Percentiles rank a stretch among this genome's conserved stretches.
These are phyloP conservation scores for Cystobasidiaceae sp. DNA, from an alignment of 1,284 basidiomycete species.

Conservation along the genomic window DNA sequence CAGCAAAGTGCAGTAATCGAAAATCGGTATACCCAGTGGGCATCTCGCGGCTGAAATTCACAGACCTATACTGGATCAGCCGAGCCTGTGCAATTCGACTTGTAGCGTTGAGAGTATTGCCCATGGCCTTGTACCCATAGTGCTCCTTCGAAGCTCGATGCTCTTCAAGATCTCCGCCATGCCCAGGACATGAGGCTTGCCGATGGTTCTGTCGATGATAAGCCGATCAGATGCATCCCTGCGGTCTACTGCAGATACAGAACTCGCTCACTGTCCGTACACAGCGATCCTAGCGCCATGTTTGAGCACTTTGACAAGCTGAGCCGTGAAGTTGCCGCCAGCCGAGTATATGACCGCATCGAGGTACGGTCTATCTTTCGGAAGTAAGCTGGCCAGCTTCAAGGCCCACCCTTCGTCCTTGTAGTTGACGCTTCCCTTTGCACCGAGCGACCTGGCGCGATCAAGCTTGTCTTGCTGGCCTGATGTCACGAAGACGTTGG, in stretches of 20 bases:
- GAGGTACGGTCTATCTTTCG: slow-evolving; percentile 51
- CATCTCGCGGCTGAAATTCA: too few species aligned
- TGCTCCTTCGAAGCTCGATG: slow-evolving; percentile 64
- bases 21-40: too few species aligned
- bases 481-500: slow-evolving; percentile 77
- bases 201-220: slow-evolving; percentile 58
- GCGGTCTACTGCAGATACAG: slow-evolving; percentile 60
- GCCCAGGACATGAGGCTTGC: slow-evolving; percentile 58
- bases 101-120: too few species aligned
- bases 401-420: slow-evolving; percentile 64
- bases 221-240: background rate
- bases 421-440: slow-evolving; percentile 70
- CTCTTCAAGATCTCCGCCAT: slow-evolving; percentile 77
- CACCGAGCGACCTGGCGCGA: slow-evolving; percentile 63
- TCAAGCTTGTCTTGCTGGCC: slow-evolving; percentile 64
- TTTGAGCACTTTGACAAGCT: slow-evolving; percentile 58
- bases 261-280: slow-evolving; percentile 22
- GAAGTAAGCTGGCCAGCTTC: slow-evolving; percentile 55
- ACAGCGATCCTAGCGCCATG: slow-evolving; percentile 53
- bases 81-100: too few species aligned
- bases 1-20: too few species aligned
- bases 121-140: slow-evolving; percentile 87
- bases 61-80: too few species aligned
- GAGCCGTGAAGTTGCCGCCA: slow-evolving; percentile 66
- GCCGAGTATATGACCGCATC: slow-evolving; percentile 75